Base-by-base conservation (phyloP, 2,329 filamentous ascomycete genomes). In the Fusarium algeriense region DNA sequence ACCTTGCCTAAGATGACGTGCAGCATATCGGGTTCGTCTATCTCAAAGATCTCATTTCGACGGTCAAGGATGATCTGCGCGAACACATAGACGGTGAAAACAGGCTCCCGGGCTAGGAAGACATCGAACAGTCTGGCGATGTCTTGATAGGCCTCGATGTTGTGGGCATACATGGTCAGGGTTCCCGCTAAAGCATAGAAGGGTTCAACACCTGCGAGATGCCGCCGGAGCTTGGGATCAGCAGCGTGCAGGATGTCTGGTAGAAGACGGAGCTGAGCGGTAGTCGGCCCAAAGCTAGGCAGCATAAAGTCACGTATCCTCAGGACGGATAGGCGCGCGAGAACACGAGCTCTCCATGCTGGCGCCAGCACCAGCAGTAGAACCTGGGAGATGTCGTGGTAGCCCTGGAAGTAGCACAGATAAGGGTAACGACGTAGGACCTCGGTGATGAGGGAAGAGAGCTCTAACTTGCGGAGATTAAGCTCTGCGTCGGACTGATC, bases 271-370 rank as follows among this genome's bases (percentile, higher is more conserved):
- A 99, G 89, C 81, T 99, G 96, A 59, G 91, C 87, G 52, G 97
- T 85, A 26, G 95, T 93, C 6, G 94, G 93, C 17, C 89, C 85
- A 46, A 99, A 89, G 43, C 90, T 93, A 12, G 95, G 95, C 14
- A 99, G 89, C 96, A 99, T 98, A 81, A 98, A 99, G 82, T 99
- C 96, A 69, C 96, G 90, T 78, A 99, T 98, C 57, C 94, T 92
- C 46, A 98, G 88, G 35, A 95, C 86, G 6, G 95, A 97, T 64
- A 99, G 89, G n/a, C 93, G 92, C 37, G 92, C 87, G 35, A 97
- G 89, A 19, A 91, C 89, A 10, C 85, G 80, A 20, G 87, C 85
- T 19, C 93, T 91, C 58, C 85, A 79, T 26, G 85, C 77, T 13
- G 89, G 83, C 1, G 91, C 91, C 7, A 99, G 86, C 14, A 98